Evolutionary conservation across 192 early-diverging fungal species (phyloP).

Genomic region (Coemansia sp.): DNA sequence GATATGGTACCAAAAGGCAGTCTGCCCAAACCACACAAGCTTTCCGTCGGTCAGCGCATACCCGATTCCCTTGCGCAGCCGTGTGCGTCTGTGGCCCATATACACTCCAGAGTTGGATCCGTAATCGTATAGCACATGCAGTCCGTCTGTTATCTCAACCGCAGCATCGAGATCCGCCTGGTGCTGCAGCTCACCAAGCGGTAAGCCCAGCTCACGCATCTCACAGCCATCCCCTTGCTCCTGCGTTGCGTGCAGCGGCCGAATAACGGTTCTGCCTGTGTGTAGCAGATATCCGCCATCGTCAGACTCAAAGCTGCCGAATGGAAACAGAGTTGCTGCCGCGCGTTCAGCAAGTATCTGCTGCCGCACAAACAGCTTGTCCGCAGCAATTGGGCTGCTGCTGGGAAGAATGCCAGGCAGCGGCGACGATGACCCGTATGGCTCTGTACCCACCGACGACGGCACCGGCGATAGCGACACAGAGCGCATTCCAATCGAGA

Average conservation of each 20-base stretch:
- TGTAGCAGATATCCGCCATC: not conserved
- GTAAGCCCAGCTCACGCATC: not conserved
- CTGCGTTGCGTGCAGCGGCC: not conserved
- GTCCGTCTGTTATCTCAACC: conserved; percentile 26
- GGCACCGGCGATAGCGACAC: conserved; percentile 6
- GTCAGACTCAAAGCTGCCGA: not conserved
- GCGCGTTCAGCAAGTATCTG: not conserved
- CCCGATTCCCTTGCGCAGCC: conserved; percentile 7
- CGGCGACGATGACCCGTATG: conserved; percentile 1
- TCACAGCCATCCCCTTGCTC: not conserved
- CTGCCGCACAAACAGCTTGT: conserved; percentile 1
- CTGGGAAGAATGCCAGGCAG: not conserved
- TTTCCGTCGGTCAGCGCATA: conserved; percentile 43
- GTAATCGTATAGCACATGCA: conserved; percentile 18
- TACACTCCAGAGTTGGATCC: conserved; percentile 14
- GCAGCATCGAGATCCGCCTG: conserved; percentile 1
- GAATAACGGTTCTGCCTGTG: not conserved
- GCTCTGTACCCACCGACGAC: conserved; percentile 13
- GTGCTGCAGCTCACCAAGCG: not conserved
- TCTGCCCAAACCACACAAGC: conserved; percentile 27
- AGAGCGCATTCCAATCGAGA: not conserved
- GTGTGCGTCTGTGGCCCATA: conserved; percentile 22
- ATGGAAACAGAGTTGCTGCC: not conserved
- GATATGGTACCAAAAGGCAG: conserved; percentile 41
- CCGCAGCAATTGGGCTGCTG: conserved; percentile 2